Conservation (phyloP, 1,284 basidiomycete genomes). For the Heterobasidion parviporum region DNA sequence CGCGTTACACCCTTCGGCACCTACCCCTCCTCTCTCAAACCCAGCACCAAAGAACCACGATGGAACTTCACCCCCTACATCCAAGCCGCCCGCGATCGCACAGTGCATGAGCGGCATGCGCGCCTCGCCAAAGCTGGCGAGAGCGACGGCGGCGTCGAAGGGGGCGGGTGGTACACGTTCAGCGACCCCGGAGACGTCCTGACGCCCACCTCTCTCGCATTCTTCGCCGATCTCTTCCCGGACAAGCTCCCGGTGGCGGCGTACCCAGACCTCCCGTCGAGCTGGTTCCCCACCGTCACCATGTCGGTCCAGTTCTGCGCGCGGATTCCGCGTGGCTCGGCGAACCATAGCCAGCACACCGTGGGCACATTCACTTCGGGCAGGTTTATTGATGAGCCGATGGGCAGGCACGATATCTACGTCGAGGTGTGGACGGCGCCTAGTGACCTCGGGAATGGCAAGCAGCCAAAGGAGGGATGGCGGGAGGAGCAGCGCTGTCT, state of each 20-base stretch:
- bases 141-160: slow-evolving; percentile 38
- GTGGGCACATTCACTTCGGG: slow-evolving; percentile 45
- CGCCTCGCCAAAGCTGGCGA: slow-evolving; percentile 27
- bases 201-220: slow-evolving; percentile 37
- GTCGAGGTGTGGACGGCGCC: slow-evolving; percentile 62
- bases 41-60: slow-evolving; percentile 10
- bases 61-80: slow-evolving; percentile 26
- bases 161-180: slow-evolving; percentile 50
- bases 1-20: slow-evolving; percentile 43
- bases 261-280: slow-evolving; percentile 12
- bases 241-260: slow-evolving; percentile 9
- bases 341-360: slow-evolving; percentile 33
- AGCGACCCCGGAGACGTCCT: slow-evolving; percentile 32
- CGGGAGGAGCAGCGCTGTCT: slow-evolving; percentile 53
- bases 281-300: slow-evolving; percentile 55
- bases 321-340: slow-evolving; percentile 35
- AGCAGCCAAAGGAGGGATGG: slow-evolving; percentile 33
- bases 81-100: slow-evolving; percentile 30
- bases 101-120: slow-evolving; percentile 29
- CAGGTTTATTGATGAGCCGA: slow-evolving; percentile 40
- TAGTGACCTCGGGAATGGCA: slow-evolving; percentile 37
- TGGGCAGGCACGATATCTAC: slow-evolving; percentile 46
- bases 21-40: slow-evolving; percentile 32
- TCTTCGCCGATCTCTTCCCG: slow-evolving; percentile 45
- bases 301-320: slow-evolving; percentile 54